Evolutionary conservation across 805 yeast species (phyloP).

Genomic region (Pichia nanzhaoensis): DNA sequence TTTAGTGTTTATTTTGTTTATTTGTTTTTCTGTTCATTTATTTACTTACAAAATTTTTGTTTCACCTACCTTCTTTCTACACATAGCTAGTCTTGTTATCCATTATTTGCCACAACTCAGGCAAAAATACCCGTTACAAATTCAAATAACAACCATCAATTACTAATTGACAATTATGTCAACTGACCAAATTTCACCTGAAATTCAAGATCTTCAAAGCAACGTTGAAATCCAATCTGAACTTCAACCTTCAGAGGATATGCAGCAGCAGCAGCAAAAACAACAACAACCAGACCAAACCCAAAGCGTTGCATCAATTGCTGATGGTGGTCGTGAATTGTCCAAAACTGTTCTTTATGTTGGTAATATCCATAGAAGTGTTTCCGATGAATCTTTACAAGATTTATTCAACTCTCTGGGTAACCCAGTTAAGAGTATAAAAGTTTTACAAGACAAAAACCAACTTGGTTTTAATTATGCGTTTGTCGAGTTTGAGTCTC

Average conservation of each 20-base stretch:
- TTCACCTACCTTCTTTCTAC: neutral
- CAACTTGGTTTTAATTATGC: constrained; percentile 72
- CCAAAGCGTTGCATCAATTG: constrained; percentile 5
- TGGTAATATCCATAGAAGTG: constrained; percentile 61
- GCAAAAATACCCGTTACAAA: too few relatives aligned
- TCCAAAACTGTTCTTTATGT: constrained; percentile 70
- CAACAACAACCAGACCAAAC: neutral
- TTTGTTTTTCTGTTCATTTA: neutral
- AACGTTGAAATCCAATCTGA: neutral
- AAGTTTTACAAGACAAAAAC: constrained; percentile 71
- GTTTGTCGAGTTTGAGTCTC: constrained; percentile 64
- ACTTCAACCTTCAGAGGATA: neutral
- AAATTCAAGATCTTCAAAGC: neutral
- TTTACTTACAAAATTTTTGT: neutral
- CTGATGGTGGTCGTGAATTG: constrained; percentile 68
- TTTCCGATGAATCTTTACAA: constrained; percentile 55
- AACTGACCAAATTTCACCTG: constrained; percentile 5
- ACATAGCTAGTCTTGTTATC: too few relatives aligned
- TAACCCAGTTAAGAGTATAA: constrained; percentile 57
- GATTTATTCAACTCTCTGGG: constrained; percentile 50
- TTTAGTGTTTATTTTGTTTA: neutral
- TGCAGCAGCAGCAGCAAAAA: constrained; percentile 1
- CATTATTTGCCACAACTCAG: too few relatives aligned
- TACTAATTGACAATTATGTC: constrained; percentile 7
- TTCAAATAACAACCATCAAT: neutral